Base-by-base conservation (phyloP, 2,329 filamentous ascomycete species). In the Penicillium paneum region DNA sequence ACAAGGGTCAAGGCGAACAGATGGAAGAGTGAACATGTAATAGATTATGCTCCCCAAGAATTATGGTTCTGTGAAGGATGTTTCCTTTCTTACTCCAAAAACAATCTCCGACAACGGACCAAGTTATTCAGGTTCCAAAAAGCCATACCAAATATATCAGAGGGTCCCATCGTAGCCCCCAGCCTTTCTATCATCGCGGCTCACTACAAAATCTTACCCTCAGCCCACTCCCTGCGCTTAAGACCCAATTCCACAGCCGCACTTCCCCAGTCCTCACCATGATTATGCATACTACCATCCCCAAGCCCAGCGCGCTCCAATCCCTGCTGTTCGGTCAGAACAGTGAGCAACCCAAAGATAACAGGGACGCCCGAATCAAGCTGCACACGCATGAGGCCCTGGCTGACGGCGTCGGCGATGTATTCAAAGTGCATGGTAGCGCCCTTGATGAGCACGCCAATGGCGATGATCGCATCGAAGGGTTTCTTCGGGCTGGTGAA, bases 381-480 rank as follows among this genome's bases (percentile, higher is more conserved):
- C 74, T 96, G 91, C 55, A 97, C 86, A 61, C 90, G 86, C 94
- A 99, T 99, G 57, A 99, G 81, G 7, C 91, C 94, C 58, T 96
- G 90, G 54, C 86, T 91, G 7, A 95, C 91, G 38, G 90, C 85
- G 61, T 97, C 94, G 39, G 92, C 83, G 67, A 99, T 99, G 78
- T 99, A 97, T 77, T 99, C 94, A 69, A 99, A 99, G 77, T 99
- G 94, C 91, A 97, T 97, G 7, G 94, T 97, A 76, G 96, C 90
- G 72, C 94, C 94, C 80, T 99, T 99, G 78, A 99, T 97, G 57
- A 99, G 84, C 53, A 96, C 92, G 52, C 94, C 94, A 64, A 99
- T 89, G 49, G 94, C 91, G 63, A 99, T 92, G 60, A 99, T 86
- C 59, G 94, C 94, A 71, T 97, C 93, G 67, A 97, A 97, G 19